Percentiles rank a stretch among this genome's conserved stretches.
Evolutionary conservation across 2,329 filamentous ascomycete species (phyloP).

Genomic region (Malbranchea cinnamomea): DNA sequence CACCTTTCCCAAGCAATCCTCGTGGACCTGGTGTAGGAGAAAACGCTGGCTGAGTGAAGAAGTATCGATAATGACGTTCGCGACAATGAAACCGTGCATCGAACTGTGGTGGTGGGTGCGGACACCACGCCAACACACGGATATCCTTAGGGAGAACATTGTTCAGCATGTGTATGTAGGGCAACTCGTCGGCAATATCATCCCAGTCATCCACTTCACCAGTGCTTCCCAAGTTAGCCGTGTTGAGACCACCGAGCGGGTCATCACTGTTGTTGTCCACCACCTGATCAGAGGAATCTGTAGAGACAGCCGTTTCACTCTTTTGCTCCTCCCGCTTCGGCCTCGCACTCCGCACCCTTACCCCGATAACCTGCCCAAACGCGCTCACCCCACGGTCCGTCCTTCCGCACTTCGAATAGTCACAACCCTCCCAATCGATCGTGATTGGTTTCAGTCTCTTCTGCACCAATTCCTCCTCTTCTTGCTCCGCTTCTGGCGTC

Average conservation of each 20-base stretch:
- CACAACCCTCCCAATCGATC: conserved; percentile 66
- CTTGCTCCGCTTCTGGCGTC: conserved; percentile 27
- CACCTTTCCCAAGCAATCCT: conserved; percentile 29
- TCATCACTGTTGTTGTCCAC: conserved; percentile 5
- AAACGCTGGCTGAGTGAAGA: conserved; percentile 91
- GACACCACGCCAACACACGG: conserved; percentile 83
- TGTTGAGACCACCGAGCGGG: conserved; percentile 10
- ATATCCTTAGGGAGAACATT: conserved; percentile 80
- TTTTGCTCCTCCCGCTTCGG: conserved; percentile 34
- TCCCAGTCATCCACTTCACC: conserved; percentile 38
- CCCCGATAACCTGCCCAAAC: conserved; percentile 84
- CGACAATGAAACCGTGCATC: conserved; percentile 85
- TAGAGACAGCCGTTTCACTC: conserved; percentile 10
- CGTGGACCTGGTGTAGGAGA: conserved; percentile 46
- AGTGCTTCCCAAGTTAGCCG: conserved; percentile 11
- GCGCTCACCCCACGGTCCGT: conserved; percentile 91
- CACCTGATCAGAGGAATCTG: conserved; percentile 13
- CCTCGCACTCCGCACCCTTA: conserved; percentile 66
- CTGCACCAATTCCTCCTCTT: conserved; percentile 8
- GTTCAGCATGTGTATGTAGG: conserved; percentile 74
- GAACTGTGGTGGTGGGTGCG: conserved; percentile 62
- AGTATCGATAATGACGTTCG: conserved; percentile 86
- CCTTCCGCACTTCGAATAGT: conserved; percentile 89
- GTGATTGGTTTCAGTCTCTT: conserved; percentile 18
- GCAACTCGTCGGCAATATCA: conserved; percentile 63